A percentile compares a stretch with the other conserved stretches of the same genome.
phyloP scores from a whole-genome alignment of 2,329 filamentous ascomycete species.

The Colletotrichum paranaense region DNA sequence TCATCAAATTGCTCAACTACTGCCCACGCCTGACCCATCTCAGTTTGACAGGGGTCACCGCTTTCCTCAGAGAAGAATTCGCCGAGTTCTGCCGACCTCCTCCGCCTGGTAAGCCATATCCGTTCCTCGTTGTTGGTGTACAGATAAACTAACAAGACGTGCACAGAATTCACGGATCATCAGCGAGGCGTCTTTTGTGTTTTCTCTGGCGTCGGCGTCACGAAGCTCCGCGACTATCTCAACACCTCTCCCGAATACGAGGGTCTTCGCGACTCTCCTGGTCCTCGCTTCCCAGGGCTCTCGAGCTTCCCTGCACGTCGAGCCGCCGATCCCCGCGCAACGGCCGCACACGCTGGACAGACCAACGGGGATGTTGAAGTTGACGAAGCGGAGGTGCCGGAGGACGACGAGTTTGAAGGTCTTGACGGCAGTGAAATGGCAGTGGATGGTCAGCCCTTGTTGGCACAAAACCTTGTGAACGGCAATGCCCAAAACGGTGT shows the following conservation, averaged over 20 bases:
- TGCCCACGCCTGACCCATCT: conserved; percentile 94
- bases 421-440: conserved; percentile 53
- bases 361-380: conserved; percentile 47
- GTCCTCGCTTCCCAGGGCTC: conserved; percentile 32
- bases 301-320: conserved; percentile 4
- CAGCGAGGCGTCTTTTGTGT: conserved; percentile 97
- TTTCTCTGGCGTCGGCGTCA: conserved; percentile 89
- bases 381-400: conserved; percentile 52
- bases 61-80: conserved; percentile 88
- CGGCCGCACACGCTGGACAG: conserved; percentile 37
- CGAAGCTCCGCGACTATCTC: conserved; percentile 80
- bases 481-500: conserved; percentile 17
- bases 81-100: conserved; percentile 88
- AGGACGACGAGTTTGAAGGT: conserved; percentile 58
- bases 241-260: conserved; percentile 67
- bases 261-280: conserved; percentile 50
- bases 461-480: conserved; percentile 36
- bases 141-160: conserved; percentile 40
- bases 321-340: conserved; percentile 16
- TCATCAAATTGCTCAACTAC: conserved; percentile 87
- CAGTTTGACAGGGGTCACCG: conserved; percentile 91
- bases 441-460: conserved; percentile 42
- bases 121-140: background rate
- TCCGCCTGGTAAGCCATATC: conserved; percentile 68
- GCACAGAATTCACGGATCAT: conserved; percentile 90